Base-by-base conservation (phyloP, 164 flowering plant species). In the Vitis rupestris region DNA sequence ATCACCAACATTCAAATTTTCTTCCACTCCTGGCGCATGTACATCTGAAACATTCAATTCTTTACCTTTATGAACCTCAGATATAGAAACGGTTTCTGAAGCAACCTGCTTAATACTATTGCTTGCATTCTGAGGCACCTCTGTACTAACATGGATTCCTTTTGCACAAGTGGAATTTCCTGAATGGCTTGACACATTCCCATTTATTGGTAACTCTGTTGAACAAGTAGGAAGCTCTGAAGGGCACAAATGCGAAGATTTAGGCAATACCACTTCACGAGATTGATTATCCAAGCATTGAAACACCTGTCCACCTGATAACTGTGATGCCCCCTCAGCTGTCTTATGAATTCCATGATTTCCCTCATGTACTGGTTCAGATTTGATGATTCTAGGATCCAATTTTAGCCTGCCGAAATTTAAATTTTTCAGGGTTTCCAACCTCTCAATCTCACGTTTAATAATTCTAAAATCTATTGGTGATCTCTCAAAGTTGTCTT, bases 381-480 rank as follows among this genome's bases (percentile, higher is more conserved):
- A 72, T 72, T 83, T 85, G 58, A 87, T 59, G 27, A 57, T 53
- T 49, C 58, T 66, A 37, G 37, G 51, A 30, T 70, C 60, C 56
- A 65, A 61, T 31, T 66, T 79, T 58, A 59, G 12, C 16, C 56
- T 63, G 44, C 68, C 27, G 9, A n/a, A 4, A 63, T 60, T 60
- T 17, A 52, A 50, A 7, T 49, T 51, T 27, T 66, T 65, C 0
- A 48, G n/a, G 61, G 62, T 10, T 70, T 69, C 53, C 58, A 47
- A 3, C 37, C 63, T 76, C 23, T 75, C 77, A 50, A 61, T 50
- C n/a, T 83, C 88, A 55, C 50, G 19, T 57, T 83, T 88, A 52
- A 81, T 72, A 11, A 54, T 49, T 56, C 69, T 64, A 62, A 6
- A 6, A 19, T 75, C 70, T 37, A 67, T 23, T 23, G 27, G 65